These are phyloP conservation scores for Wickerhamomyces ciferrii DNA, from an alignment of 805 yeast genomes.

Conservation along the genomic window DNA sequence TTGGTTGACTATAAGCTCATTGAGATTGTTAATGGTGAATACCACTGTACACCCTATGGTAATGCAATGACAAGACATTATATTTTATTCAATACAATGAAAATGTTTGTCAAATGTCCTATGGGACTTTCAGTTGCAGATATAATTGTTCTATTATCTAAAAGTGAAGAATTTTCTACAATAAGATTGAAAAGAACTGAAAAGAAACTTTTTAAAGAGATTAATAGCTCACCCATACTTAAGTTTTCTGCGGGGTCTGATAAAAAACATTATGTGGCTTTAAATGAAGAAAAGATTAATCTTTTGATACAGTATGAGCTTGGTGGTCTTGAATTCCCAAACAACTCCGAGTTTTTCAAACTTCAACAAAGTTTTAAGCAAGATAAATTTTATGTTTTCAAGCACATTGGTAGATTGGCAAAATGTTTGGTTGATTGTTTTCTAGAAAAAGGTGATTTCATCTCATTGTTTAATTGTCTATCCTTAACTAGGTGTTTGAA, in stretches of 20 bases:
- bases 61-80: slow-evolving; percentile 45
- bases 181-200: slow-evolving; percentile 38
- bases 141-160: slow-evolving; percentile 25
- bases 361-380: slow-evolving; percentile 33
- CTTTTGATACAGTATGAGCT: slow-evolving; percentile 44
- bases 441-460: slow-evolving; percentile 34
- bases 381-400: slow-evolving; percentile 39
- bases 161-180: slow-evolving; percentile 34
- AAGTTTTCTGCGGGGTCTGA: slow-evolving; percentile 27
- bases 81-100: slow-evolving; percentile 38
- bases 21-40: slow-evolving; percentile 8
- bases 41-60: slow-evolving; percentile 36
- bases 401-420: slow-evolving; percentile 35
- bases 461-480: slow-evolving; percentile 33
- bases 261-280: slow-evolving; percentile 22
- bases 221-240: slow-evolving; percentile 33
- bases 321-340: slow-evolving; percentile 44
- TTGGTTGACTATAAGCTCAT: slow-evolving; percentile 29
- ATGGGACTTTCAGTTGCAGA: slow-evolving; percentile 12
- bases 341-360: slow-evolving; percentile 33
- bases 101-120: slow-evolving; percentile 21
- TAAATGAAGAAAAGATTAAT: slow-evolving; percentile 31
- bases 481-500: slow-evolving; percentile 32
- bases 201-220: slow-evolving; percentile 36
- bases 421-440: slow-evolving; percentile 41